These are phyloP conservation scores for Cenchrus purpureus DNA, from an alignment of 176 grass and related monocot genomes.

Conservation along the genomic window DNA sequence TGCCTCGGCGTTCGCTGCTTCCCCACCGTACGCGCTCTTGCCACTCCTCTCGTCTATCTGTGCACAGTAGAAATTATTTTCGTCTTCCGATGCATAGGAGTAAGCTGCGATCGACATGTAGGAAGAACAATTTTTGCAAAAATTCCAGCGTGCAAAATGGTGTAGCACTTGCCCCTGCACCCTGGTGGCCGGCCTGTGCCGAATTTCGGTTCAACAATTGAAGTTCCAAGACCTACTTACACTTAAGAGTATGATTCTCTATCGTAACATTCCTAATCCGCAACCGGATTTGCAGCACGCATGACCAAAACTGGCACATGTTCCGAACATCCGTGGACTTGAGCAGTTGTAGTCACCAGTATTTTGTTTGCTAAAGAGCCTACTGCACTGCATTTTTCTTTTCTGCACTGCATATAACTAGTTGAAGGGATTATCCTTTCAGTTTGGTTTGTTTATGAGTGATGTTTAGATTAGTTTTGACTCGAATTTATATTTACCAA, in stretches of 20 bases:
- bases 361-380: background rate
- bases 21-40: slow-evolving; percentile 55
- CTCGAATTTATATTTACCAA: too few relatives aligned
- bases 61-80: background rate
- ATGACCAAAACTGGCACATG: background rate
- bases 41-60: background rate
- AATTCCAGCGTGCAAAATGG: too few relatives aligned
- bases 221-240: too few relatives aligned
- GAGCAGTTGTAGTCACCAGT: background rate
- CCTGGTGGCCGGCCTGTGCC: too few relatives aligned
- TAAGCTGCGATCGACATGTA: background rate
- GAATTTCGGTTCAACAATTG: too few relatives aligned
- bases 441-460: background rate
- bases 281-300: background rate
- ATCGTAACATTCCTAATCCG: background rate
- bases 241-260: too few relatives aligned
- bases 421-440: too few relatives aligned
- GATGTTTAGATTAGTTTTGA: too few relatives aligned
- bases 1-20: slow-evolving; percentile 93
- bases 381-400: background rate
- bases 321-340: background rate
- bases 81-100: background rate
- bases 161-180: too few relatives aligned
- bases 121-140: too few relatives aligned
- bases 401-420: background rate